Evolutionary conservation across 1,284 basidiomycete species (phyloP).

Genomic region (Ustilago cynodontis): DNA sequence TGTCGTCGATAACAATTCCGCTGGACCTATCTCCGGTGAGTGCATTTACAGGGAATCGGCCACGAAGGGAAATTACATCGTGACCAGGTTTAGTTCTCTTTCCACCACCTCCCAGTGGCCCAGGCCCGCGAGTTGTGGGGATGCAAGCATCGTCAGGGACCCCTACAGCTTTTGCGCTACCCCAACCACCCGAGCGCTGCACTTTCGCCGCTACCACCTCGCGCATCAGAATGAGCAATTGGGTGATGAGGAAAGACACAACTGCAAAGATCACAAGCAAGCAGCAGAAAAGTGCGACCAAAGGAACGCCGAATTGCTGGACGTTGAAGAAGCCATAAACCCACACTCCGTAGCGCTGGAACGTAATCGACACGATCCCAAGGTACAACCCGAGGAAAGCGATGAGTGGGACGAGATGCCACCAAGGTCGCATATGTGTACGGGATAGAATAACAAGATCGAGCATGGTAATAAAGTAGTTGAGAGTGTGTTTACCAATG

Average conservation of each 20-base stretch:
- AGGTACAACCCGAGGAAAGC: slow-evolving; percentile 76
- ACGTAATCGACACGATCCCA: slow-evolving; percentile 71
- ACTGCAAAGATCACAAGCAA: slow-evolving; percentile 43
- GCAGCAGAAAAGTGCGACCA: slow-evolving; percentile 40
- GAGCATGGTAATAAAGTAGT: slow-evolving; percentile 75
- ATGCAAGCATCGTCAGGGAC: slow-evolving; percentile 55
- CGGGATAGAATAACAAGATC: slow-evolving; percentile 75
- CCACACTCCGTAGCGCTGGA: slow-evolving; percentile 30
- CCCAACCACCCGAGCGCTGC: slow-evolving; percentile 49
- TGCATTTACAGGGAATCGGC: slow-evolving; percentile 38
- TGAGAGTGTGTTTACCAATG: slow-evolving; percentile 77
- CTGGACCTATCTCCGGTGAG: slow-evolving; percentile 15
- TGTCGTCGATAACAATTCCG: slow-evolving; percentile 31
- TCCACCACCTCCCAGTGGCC: slow-evolving; percentile 54
- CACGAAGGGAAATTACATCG: slow-evolving; percentile 30
- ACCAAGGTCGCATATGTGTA: slow-evolving; percentile 74
- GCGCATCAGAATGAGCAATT: slow-evolving; percentile 44
- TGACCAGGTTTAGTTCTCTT: slow-evolving; percentile 25
- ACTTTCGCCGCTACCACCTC: slow-evolving; percentile 39
- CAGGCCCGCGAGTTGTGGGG: slow-evolving; percentile 50
- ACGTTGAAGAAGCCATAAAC: slow-evolving; percentile 58
- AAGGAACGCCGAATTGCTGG: slow-evolving; percentile 35
- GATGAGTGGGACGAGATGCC: slow-evolving; percentile 73
- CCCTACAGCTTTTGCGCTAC: slow-evolving; percentile 35
- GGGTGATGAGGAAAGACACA: slow-evolving; percentile 45